Base-by-base conservation (phyloP, 345 rosid genomes). In the Populus pruinosa region DNA sequence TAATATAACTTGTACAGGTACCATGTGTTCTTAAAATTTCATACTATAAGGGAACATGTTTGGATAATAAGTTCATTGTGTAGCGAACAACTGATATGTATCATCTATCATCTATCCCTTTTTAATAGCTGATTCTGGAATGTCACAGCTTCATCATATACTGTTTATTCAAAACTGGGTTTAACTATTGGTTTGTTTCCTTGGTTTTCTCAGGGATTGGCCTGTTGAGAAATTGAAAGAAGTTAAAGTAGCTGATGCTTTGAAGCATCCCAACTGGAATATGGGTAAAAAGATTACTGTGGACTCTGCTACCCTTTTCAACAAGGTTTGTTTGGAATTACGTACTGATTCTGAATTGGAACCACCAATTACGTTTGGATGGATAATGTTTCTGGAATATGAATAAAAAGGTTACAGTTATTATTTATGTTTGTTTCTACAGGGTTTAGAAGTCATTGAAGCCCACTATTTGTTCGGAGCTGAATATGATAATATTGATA, bases 261-360 rank as follows among this genome's bases (percentile, higher is more conserved):
- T 93, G 88, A 96, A 96, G 85, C 98, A 96, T 88, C 98, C 98
- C 11, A 93, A 87, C 87, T 96, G 98, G 98, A 87, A 41, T 82
- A 91, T 96, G 99, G 99, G 99, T 81, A 93, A 93, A 84, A 96
- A 96, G 89, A 88, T 96, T 75, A 93, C 98, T 0, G 94, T 96
- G 49, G 98, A 93, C 86, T 96, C 99, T 20, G 98, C 99, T 23
- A 96, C 98, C 20, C 97, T 96, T 79, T 96, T 96, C 85, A 96
- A 93, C 76, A 92, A 96, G 98, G 98, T 93, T 65, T 75, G 66
- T 50, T 62, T 43, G 49, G 4, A 71, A 63, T 63, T 25, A 41
- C 73, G 12, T 50, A 31, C 25, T 39, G 10, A 49, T 70, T 64
- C 61, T 44, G 53, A 36, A 59, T 39, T 41, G 36, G 35, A 38